phyloP scores from a whole-genome alignment of 352 stramenopile species.

The Pseudoperonospora humuli region DNA sequence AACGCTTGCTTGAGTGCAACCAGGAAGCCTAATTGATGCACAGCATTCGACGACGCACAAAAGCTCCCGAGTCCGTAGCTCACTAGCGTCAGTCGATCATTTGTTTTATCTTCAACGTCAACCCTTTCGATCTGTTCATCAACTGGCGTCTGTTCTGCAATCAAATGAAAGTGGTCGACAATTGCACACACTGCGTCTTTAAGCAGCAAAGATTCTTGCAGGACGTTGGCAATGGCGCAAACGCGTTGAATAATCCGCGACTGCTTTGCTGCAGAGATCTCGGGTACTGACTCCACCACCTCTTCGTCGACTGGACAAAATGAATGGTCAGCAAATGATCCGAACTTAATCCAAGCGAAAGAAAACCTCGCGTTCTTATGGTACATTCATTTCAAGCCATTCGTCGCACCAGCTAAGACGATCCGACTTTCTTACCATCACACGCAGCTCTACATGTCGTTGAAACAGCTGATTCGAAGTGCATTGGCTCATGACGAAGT shows the following conservation, averaged over 20 bases:
- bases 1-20: slow-evolving; percentile 33
- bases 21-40: slow-evolving; percentile 65
- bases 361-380: too few species aligned
- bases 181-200: slow-evolving; percentile 20
- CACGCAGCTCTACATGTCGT: too few species aligned
- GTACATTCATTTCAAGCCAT: too few species aligned
- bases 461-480: too few species aligned
- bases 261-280: slow-evolving; percentile 31
- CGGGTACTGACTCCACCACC: slow-evolving; percentile 13
- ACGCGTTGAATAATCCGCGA: slow-evolving; percentile 34
- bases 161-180: slow-evolving; percentile 18
- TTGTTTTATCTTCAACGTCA: neutral
- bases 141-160: slow-evolving; percentile 1
- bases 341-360: too few species aligned
- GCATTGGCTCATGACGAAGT: neutral
- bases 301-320: slow-evolving; percentile 14
- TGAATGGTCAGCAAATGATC: neutral
- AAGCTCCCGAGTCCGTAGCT: slow-evolving; percentile 76
- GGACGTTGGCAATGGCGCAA: slow-evolving; percentile 19
- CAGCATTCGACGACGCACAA: slow-evolving; percentile 58
- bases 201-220: slow-evolving; percentile 28
- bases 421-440: too few species aligned
- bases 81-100: slow-evolving; percentile 26
- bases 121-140: slow-evolving; percentile 1
- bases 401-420: too few species aligned